phyloP scores from a whole-genome alignment of 2,329 filamentous ascomycete genomes.

The Paraconiothyrium sp. region DNA sequence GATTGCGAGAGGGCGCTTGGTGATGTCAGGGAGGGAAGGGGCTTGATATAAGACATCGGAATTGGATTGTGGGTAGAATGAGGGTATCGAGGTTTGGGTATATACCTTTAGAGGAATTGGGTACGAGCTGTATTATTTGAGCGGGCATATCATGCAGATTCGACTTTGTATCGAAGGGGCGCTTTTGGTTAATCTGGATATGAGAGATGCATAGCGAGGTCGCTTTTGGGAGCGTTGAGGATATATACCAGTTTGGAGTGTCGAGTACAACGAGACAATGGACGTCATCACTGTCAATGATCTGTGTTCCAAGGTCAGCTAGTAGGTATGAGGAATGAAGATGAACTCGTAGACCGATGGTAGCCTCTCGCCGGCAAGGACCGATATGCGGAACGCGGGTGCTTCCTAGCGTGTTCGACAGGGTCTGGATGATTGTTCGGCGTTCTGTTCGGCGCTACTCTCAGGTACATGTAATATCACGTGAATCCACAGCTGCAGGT shows the following conservation, averaged over 20 bases:
- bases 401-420: background rate
- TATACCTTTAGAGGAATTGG: background rate
- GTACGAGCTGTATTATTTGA: background rate
- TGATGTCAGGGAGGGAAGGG: conserved; percentile 12
- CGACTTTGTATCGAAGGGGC: too few relatives aligned
- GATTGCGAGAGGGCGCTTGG: conserved; percentile 63
- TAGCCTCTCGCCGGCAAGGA: background rate
- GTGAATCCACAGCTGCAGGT: too few relatives aligned
- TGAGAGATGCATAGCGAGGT: background rate
- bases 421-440: background rate
- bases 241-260: too few relatives aligned
- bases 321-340: too few relatives aligned
- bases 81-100: background rate
- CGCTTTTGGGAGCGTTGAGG: background rate
- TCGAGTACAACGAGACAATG: too few relatives aligned
- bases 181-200: background rate
- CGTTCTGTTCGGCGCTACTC: background rate
- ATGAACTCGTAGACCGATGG: background rate
- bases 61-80: background rate
- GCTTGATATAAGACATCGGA: conserved; percentile 16
- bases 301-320: too few relatives aligned
- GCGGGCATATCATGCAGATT: background rate
- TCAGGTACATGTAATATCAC: background rate
- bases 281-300: too few relatives aligned
- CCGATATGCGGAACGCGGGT: background rate